These are phyloP conservation scores for Pythium brachiatum DNA, from an alignment of 352 stramenopile genomes.

Conservation along the genomic window DNA sequence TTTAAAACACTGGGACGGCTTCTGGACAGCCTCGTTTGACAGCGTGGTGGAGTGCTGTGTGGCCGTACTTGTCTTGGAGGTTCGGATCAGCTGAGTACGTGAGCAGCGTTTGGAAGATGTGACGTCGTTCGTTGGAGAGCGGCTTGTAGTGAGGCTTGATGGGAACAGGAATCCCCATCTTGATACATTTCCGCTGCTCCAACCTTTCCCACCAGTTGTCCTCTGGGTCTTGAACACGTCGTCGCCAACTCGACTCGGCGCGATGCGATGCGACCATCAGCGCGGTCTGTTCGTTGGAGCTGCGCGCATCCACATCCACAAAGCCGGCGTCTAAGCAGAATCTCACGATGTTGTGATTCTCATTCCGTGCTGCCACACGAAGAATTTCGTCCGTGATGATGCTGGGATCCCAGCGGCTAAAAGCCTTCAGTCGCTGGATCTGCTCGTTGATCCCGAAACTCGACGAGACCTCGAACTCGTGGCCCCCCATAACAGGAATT, in stretches of 20 bases:
- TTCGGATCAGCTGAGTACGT: not conserved
- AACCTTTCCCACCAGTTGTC: too few species aligned
- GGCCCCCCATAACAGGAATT: not conserved
- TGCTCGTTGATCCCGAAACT: not conserved
- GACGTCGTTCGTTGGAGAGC: not conserved
- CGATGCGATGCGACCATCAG: not conserved
- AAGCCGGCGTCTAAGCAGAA: not conserved
- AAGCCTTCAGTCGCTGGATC: not conserved
- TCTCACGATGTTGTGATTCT: not conserved
- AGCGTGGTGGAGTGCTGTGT: not conserved
- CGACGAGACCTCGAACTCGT: not conserved
- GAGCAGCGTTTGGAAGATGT: not conserved
- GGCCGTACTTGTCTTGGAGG: not conserved
- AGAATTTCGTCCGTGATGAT: not conserved
- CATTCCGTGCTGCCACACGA: not conserved
- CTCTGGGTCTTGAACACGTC: too few species aligned
- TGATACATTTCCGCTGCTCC: too few species aligned
- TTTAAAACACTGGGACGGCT: not conserved
- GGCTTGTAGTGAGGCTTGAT: not conserved
- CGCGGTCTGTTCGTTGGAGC: not conserved
- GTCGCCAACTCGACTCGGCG: not conserved
- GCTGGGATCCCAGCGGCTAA: not conserved
- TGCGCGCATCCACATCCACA: not conserved
- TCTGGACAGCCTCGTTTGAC: not conserved
- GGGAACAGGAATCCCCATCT: too few species aligned